These are phyloP conservation scores for Elaeagnus macrophylla DNA, from an alignment of 306 rosid genomes.

Conservation along the genomic window DNA sequence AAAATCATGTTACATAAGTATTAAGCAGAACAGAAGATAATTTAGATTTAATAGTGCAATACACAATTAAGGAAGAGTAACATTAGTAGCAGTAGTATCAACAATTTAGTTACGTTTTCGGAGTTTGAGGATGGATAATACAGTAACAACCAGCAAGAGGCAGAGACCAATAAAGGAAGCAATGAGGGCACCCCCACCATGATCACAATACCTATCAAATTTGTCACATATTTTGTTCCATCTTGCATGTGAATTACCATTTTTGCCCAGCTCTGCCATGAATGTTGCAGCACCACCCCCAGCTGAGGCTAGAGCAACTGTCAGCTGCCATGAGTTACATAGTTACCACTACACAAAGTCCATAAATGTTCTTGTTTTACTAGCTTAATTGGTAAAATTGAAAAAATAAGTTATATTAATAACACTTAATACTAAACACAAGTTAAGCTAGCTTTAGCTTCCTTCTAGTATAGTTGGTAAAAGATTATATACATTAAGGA, in stretches of 20 bases:
- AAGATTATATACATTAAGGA: too few relatives aligned
- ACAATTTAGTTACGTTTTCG: constrained; percentile 22
- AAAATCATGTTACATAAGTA: too few relatives aligned
- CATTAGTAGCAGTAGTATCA: constrained; percentile 15
- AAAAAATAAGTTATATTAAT: too few relatives aligned
- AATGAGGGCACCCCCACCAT: constrained; percentile 54
- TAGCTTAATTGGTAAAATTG: neutral
- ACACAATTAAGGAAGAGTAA: constrained; percentile 1
- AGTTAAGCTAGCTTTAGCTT: too few relatives aligned
- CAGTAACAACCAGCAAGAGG: constrained; percentile 44
- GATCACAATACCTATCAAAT: constrained; percentile 46
- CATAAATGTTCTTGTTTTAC: neutral
- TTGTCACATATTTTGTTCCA: constrained; percentile 92
- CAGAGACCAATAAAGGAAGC: constrained; percentile 60
- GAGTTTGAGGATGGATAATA: constrained; percentile 53
- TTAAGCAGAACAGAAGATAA: too few relatives aligned
- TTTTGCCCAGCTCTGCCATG: constrained; percentile 73
- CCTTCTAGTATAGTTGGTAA: too few relatives aligned
- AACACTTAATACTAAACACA: too few relatives aligned
- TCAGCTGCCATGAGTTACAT: constrained; percentile 26
- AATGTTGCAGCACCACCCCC: constrained; percentile 84
- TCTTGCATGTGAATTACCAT: constrained; percentile 76
- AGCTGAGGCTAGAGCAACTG: constrained; percentile 47
- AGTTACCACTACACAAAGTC: neutral
- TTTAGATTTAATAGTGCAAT: too few relatives aligned